Base-by-base conservation (phyloP, 108 stramenopile genomes). In the Aurantiochytrium sp. region DNA sequence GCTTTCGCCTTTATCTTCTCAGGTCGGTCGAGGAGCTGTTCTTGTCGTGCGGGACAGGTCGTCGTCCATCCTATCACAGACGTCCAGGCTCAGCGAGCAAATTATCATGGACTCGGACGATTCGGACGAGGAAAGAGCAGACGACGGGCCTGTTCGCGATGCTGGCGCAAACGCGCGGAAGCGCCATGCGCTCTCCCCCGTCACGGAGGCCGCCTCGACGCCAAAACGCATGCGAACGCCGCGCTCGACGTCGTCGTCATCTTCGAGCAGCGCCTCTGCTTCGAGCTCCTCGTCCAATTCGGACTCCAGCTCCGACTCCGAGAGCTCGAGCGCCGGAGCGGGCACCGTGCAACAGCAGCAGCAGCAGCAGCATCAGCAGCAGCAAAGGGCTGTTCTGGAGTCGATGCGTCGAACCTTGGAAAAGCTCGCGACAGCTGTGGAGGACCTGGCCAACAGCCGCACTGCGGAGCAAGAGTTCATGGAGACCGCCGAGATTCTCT, bases 401-500 rank as follows among this genome's bases (percentile, higher is more conserved):
- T 19, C 59, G 34, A 30, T 65, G 10, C 59, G 59, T 24, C 59
- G 19, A 34, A 65, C 15, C 19, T 34, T 65, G 8, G 59, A 65
- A 27, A 27, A 15, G 15, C 24, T 65, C 17, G 50, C 50, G 17
- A 17, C 50, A 15, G 50, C 50, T 52, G 15, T 65, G 10, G 59
- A 65, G 32, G 59, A 65, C 1, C 32, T 32, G 32, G 0, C 59
- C 1, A 30, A 32, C 3, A 65, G 32, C 12, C 73, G 45, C 27
- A 42, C 42, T 81, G 73, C 45, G 21, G 89, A 55, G 31, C 32
- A 68, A 85, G 86, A 87, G 54, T 87, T 81, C 55, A 21, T 89
- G 86, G 65, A 87, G 19, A 55, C 32, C 21, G 89, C 89, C 5
- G 89, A 89, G 36, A 27, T 89, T 31, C 54, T 89, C 50, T 85